phyloP scores from a whole-genome alignment of 169 alveolate species.

The Cryptosporidium muris region DNA sequence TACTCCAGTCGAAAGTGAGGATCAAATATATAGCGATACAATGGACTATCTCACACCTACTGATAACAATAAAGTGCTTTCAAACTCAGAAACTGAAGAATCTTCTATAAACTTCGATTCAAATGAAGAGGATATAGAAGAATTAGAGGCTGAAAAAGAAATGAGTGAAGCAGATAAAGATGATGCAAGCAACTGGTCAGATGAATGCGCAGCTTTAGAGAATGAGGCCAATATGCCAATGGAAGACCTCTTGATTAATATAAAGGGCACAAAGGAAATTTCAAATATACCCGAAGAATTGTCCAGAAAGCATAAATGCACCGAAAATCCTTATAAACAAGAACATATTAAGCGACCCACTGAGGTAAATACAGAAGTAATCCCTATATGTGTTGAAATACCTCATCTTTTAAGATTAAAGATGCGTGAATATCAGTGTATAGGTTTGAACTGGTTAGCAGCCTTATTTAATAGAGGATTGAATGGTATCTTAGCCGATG shows the following conservation, averaged over 20 bases:
- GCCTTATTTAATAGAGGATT: slow-evolving; percentile 92
- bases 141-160: slow-evolving; percentile 15
- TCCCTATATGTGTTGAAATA: slow-evolving; percentile 74
- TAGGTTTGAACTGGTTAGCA: slow-evolving; percentile 97
- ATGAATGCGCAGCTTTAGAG: slow-evolving; percentile 54
- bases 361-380: slow-evolving; percentile 73
- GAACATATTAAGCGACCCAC: slow-evolving; percentile 31
- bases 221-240: slow-evolving; percentile 70
- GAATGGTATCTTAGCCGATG: slow-evolving; percentile 99
- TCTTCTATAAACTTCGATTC: no score
- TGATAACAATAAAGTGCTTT: not conserved
- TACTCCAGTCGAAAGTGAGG: not conserved
- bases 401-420: slow-evolving; percentile 90
- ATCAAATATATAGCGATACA: not conserved
- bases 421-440: slow-evolving; percentile 93
- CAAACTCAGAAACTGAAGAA: no score
- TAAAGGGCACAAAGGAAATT: not conserved
- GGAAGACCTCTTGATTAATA: slow-evolving; percentile 12
- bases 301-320: not conserved
- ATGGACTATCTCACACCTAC: not conserved
- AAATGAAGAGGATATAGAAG: not conserved
- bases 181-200: slow-evolving; percentile 22
- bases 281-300: not conserved
- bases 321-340: not conserved
- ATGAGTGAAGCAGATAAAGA: slow-evolving; percentile 26